A percentile compares a stretch with the other conserved stretches of the same genome.
Conservation (phyloP, 148 eudicot genomes). For the Rhododendron griersonianum region DNA sequence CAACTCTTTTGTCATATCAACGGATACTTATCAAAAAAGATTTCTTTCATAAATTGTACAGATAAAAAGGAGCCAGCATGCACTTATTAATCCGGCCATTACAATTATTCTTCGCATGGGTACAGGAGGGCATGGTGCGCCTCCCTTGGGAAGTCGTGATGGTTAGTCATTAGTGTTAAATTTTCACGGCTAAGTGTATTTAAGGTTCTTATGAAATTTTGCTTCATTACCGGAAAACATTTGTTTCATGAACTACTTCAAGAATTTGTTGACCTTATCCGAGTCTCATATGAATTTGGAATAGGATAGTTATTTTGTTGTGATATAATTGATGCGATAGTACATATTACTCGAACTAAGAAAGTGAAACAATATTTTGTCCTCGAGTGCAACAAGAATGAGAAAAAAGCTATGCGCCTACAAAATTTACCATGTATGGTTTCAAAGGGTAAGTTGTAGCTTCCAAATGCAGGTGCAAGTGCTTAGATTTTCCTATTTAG, state of each 20-base stretch:
- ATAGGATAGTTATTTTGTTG: neutral
- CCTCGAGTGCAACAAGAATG: no score
- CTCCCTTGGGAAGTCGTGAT: constrained; percentile 91
- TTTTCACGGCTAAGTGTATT: neutral
- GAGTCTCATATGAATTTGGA: neutral
- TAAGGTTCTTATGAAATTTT: neutral
- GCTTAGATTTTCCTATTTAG: neutral
- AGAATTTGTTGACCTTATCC: neutral
- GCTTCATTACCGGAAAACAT: neutral
- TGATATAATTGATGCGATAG: neutral
- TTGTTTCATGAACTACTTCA: neutral
- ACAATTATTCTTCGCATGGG: constrained; percentile 89
- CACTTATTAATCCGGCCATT: constrained; percentile 84
- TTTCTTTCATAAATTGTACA: constrained; percentile 20
- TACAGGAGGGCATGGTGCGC: constrained; percentile 98
- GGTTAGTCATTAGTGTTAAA: constrained; percentile 42
- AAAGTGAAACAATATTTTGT: neutral
- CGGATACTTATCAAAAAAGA: neutral
- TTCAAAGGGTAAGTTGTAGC: neutral
- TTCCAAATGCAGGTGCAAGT: neutral
- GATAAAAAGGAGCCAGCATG: constrained; percentile 94
- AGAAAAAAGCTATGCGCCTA: neutral
- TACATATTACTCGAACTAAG: neutral
- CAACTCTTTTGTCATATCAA: neutral
- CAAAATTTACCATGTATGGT: neutral